Evolutionary conservation across 2,329 filamentous ascomycete genomes (phyloP), one percentile per base, ranked within the genome.

Genomic region (Daldinia eschscholtzii): DNA sequence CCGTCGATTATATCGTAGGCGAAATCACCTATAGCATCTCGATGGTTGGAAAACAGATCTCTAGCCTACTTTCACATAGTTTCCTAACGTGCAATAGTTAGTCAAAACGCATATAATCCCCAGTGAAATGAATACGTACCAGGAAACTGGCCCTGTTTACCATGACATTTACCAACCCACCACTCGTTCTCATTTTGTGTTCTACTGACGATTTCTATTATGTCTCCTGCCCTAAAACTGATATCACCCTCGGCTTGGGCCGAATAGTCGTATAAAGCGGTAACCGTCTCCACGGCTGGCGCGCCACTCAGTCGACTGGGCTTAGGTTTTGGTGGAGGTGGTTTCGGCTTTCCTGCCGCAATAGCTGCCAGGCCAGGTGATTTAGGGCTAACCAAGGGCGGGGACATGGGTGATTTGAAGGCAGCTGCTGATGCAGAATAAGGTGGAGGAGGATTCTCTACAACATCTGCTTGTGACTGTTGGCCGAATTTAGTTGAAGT

Each of bases 161-260:
- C 93, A 66, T 91, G 86, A 61, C 97, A 78, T 78, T 89, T 92
- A 41, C 96, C 96, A 7, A 87, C 91, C 96, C 96, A 99, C 96
- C 96, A 99, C 81, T 99, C 96, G 74, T 99, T 98, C 58, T 93
- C 91, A 76, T 97, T 98, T 70, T 88, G 86, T n/a, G 93, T 97
- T 73, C 93, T 87, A 67, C 86, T 87, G 2, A 96, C 80, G 74
- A 99, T 94, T 80, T 98, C 94, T 76, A 99, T 98, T 4, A 92
- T 83, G 70, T 99, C 96, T 4, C 95, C 94, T 0, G 93, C 89
- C 18, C 87, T 87, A 82, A 99, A 99, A 76, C 93, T 97, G 70
- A 99, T 83, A 78, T 99, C 96, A 2, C 94, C 94, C 71, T 97
- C 94, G 0, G 95, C 94, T 79, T 98, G 94, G 5, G 96, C 96